A percentile compares a stretch with the other conserved stretches of the same genome.
phyloP scores from a whole-genome alignment of 768 basidiomycete species.

The Auriculariales sp. region DNA sequence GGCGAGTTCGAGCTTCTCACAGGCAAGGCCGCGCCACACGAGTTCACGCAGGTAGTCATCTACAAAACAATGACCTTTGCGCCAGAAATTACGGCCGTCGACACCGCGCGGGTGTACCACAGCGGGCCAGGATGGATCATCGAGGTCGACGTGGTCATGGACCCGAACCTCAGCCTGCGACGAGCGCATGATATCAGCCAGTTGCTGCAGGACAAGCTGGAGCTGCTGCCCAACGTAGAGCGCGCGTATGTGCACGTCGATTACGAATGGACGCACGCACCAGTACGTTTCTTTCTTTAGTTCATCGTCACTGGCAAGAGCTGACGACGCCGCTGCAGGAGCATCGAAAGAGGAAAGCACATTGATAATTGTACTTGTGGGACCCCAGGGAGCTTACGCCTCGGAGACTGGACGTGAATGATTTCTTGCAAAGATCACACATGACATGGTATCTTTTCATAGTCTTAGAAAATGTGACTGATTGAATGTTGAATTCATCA shows the following conservation, averaged over 20 bases:
- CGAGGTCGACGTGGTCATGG: conserved; percentile 91
- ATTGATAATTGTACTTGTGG: no score
- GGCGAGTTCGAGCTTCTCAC: conserved; percentile 75
- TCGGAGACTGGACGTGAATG: no score
- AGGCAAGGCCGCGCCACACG: conserved; percentile 82
- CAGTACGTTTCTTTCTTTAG: conserved; percentile 22
- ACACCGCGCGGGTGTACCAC: conserved; percentile 89
- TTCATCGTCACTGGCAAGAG: background rate
- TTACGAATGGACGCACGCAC: conserved; percentile 76
- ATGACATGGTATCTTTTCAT: no score
- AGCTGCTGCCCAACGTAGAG: conserved; percentile 78
- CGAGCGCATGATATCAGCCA: conserved; percentile 79
- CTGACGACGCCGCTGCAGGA: background rate
- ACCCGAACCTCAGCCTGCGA: conserved; percentile 75
- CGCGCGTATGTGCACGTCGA: conserved; percentile 93
- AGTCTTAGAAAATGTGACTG: no score
- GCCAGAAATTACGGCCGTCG: conserved; percentile 71
- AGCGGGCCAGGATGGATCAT: conserved; percentile 88
- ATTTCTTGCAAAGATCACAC: no score
- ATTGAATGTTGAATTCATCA: no score
- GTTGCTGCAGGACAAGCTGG: conserved; percentile 76
- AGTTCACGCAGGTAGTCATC: conserved; percentile 79
- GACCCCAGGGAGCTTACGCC: no score
- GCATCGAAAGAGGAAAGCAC: background rate
- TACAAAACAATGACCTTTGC: conserved; percentile 91